Conservation (phyloP, 208 protist species). For the Wallacemonas collosoma region DNA sequence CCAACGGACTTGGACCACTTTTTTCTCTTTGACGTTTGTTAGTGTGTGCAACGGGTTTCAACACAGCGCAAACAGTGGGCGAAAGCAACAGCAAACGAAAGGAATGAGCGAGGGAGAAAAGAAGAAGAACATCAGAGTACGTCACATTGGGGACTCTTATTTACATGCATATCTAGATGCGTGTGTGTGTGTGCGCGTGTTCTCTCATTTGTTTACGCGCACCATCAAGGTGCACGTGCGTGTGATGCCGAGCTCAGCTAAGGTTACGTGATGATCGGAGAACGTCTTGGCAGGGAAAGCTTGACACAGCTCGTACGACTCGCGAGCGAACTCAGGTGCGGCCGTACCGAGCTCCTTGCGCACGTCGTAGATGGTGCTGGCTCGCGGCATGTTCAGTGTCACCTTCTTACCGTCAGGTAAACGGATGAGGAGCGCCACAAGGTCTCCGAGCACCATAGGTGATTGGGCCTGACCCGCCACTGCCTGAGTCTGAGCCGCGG, state of each 20-base stretch:
- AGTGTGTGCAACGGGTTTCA: no score
- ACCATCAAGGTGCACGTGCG: constrained; percentile 67
- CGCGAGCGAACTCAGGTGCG: constrained; percentile 40
- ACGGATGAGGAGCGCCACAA: constrained; percentile 67
- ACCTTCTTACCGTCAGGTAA: constrained; percentile 70
- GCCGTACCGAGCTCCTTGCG: constrained; percentile 58
- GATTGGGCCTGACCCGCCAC: background rate
- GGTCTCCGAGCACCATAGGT: constrained; percentile 25
- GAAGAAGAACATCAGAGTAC: background rate
- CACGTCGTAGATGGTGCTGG: constrained; percentile 66
- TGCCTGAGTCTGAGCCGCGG: background rate
- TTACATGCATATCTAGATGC: no score
- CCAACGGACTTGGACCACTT: no score
- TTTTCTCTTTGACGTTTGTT: no score
- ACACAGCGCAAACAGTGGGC: no score
- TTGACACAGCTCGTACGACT: constrained; percentile 74
- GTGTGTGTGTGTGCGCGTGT: background rate
- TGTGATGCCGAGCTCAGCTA: constrained; percentile 58
- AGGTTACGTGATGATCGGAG: constrained; percentile 60
- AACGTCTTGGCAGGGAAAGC: constrained; percentile 66
- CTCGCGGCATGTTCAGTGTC: constrained; percentile 45
- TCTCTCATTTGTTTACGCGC: constrained; percentile 20
- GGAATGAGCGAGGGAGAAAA: constrained; percentile 8
- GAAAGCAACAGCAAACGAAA: background rate
- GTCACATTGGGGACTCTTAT: no score